These are phyloP conservation scores for Tripterygium wilfordii DNA, from an alignment of 177 flowering plant genomes.

Conservation along the genomic window DNA sequence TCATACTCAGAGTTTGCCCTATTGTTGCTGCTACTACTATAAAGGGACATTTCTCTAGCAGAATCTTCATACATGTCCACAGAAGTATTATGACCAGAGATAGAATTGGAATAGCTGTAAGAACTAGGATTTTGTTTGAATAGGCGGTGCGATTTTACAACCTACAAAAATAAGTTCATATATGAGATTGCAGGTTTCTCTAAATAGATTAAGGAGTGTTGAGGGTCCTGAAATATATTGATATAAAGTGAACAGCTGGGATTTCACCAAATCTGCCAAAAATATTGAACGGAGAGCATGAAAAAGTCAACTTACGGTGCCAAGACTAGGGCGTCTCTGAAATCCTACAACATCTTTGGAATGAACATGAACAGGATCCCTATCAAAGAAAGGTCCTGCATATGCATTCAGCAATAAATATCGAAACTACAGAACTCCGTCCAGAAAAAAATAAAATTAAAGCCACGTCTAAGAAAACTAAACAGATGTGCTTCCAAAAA, in stretches of 20 bases:
- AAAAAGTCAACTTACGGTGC: conserved; percentile 38
- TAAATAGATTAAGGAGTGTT: too few species aligned
- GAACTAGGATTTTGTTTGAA: conserved; percentile 19
- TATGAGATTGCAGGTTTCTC: conserved; percentile 12
- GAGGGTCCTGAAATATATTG: not conserved
- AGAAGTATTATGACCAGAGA: conserved; percentile 21
- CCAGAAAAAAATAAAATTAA: not conserved
- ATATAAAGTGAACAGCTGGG: not conserved
- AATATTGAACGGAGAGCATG: conserved; percentile 1
- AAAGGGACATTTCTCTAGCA: conserved; percentile 20
- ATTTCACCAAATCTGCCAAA: not conserved
- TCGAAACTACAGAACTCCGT: not conserved
- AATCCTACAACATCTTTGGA: conserved; percentile 25
- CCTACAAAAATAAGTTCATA: conserved; percentile 22
- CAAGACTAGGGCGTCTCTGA: conserved; percentile 22
- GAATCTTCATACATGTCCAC: conserved; percentile 29
- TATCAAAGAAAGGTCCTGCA: conserved; percentile 36
- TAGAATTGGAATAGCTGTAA: conserved; percentile 12
- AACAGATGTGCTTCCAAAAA: too few species aligned
- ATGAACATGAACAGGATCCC: conserved; percentile 19
- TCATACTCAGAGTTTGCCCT: conserved; percentile 20
- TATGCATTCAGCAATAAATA: not conserved
- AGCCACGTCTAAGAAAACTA: not conserved
- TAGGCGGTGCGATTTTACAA: conserved; percentile 14
- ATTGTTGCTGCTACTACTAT: conserved; percentile 13